Evolutionary conservation across 2,329 filamentous ascomycete species (phyloP), one percentile per base, ranked within the genome.

Genomic region (Fusarium sp.): DNA sequence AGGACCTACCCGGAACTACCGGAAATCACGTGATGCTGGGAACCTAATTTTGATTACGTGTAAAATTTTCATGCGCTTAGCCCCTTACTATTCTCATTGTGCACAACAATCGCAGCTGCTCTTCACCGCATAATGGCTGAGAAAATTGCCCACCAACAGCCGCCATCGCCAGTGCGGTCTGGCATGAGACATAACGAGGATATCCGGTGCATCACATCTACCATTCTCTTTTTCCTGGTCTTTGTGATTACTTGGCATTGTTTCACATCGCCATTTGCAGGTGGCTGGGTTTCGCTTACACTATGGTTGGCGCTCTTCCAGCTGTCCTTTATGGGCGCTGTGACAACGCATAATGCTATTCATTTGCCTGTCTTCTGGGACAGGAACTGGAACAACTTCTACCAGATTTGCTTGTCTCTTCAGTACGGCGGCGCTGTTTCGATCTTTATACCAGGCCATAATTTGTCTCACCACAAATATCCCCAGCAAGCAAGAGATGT

Each of bases 391-490:
- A 68, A 68, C 49, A 68, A 68, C 11, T 68, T 68, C 3, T 68
- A 68, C 63, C 65, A 68, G 20, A 39, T 68, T 13, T 68, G 65
- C 55, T 45, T 68, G 63, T 68, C 65, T 17, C 49, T 68, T 11
- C 65, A 68, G 27, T 68, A 68, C 29, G 65, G 65, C 3, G 65
- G 65, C 5, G 63, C 65, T 18, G 65, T 68, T 0, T 68, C 65
- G 3, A 47, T 68, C 27, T 68, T 68, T 31, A 52, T 68, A 5
- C 65, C 65, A 8, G 65, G 65, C 4, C 65, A 68, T 38, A 68
- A 68, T 29, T 17, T 68, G 7, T 68, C 65, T 27, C 65, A 68
- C n/a, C 65, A 68, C 42, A 68, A 68, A 45, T 68, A 68, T 25
- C 63, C 65, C 22, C 65, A 68, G n/a, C 65, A 68, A 31, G 65